Evolutionary conservation across 2,329 filamentous ascomycete genomes (phyloP).

Genomic region (Aspergillus oerlinghausenensis): DNA sequence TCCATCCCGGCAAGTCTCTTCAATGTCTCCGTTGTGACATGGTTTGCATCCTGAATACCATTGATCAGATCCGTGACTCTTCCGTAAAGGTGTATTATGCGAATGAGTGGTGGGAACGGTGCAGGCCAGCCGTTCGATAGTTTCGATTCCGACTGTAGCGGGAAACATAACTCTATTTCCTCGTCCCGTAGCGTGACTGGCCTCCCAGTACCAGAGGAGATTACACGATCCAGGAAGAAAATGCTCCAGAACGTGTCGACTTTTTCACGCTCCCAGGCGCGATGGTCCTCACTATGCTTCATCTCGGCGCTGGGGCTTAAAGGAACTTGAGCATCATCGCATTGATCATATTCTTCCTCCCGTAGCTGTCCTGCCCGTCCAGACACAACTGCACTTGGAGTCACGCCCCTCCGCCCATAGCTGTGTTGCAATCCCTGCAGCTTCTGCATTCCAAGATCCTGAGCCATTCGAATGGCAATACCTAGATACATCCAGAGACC

Average conservation of each 20-base stretch:
- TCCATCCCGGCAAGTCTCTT: constrained; percentile 72
- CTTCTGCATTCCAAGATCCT: constrained; percentile 77
- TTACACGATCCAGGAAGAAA: constrained; percentile 80
- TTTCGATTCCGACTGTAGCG: constrained; percentile 50
- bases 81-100: constrained; percentile 82
- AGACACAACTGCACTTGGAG: constrained; percentile 52
- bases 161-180: constrained; percentile 76
- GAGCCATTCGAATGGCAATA: constrained; percentile 76
- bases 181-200: constrained; percentile 79
- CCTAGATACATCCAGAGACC: constrained; percentile 92
- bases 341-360: constrained; percentile 31
- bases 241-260: constrained; percentile 88
- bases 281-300: constrained; percentile 51
- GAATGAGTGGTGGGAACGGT: constrained; percentile 73
- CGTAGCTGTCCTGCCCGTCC: constrained; percentile 39
- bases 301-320: constrained; percentile 22
- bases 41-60: constrained; percentile 67
- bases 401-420: constrained; percentile 51
- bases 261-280: constrained; percentile 70
- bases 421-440: constrained; percentile 65
- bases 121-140: constrained; percentile 64
- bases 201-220: constrained; percentile 80
- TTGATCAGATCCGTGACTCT: constrained; percentile 80
- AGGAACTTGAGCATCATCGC: constrained; percentile 39
- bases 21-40: constrained; percentile 71